Conservation (phyloP, 345 rosid genomes). For the Cardamine resedifolia region DNA sequence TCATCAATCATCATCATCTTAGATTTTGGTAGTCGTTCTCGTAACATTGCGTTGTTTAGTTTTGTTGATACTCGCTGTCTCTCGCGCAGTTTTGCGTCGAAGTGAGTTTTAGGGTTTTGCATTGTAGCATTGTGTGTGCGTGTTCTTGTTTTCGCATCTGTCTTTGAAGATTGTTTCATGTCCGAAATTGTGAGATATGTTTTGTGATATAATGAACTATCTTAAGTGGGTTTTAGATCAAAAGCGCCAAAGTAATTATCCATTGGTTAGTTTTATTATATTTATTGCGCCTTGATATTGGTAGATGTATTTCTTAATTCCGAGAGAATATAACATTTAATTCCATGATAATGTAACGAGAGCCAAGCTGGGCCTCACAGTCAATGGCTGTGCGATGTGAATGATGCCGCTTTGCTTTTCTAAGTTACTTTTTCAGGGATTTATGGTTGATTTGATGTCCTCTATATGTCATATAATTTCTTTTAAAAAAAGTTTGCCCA, state of each 20-base stretch:
- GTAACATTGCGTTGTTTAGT: background rate
- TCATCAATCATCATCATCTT: background rate
- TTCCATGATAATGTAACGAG: background rate
- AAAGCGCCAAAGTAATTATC: background rate
- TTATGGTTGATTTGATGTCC: conserved; percentile 26
- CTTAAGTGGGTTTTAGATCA: background rate
- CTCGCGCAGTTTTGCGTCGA: background rate
- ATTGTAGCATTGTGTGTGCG: conserved; percentile 13
- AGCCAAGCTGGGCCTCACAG: conserved; percentile 10
- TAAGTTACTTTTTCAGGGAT: background rate
- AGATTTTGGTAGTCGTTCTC: background rate
- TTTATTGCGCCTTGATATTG: background rate
- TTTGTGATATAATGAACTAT: background rate
- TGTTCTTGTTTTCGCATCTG: conserved; percentile 5
- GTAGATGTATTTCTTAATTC: background rate
- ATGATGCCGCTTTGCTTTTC: conserved; percentile 19
- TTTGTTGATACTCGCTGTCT: conserved; percentile 6
- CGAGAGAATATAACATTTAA: background rate
- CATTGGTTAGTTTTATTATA: too few relatives aligned
- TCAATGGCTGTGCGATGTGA: conserved; percentile 2
- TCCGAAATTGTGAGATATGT: conserved; percentile 24
- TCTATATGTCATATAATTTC: background rate
- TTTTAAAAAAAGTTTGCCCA: background rate
- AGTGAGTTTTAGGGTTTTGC: conserved; percentile 1
- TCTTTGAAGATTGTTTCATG: background rate